Conservation (phyloP, 2,329 filamentous ascomycete species). For the Diplodia mutila region DNA sequence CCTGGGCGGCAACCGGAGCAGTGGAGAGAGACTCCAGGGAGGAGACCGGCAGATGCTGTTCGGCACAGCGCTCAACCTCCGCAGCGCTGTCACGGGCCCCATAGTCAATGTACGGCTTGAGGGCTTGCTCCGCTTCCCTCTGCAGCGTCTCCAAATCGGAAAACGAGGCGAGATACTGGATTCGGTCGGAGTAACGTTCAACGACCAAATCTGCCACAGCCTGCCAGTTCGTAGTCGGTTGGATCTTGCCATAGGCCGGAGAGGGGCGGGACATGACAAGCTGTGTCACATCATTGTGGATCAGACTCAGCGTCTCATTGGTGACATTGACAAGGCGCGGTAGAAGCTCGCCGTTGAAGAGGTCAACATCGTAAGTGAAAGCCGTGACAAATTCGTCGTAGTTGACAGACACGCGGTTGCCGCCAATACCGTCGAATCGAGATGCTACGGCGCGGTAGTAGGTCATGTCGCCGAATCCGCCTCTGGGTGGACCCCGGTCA, state of each 20-base stretch:
- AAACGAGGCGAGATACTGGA: constrained; percentile 45
- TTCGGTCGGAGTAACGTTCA: constrained; percentile 61
- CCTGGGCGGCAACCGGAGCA: constrained; percentile 35
- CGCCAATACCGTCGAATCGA: constrained; percentile 51
- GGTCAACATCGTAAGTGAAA: constrained; percentile 48
- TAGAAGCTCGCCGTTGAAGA: constrained; percentile 44
- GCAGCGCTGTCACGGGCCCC: constrained; percentile 40
- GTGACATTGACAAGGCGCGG: constrained; percentile 46
- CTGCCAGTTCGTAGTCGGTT: constrained; percentile 64
- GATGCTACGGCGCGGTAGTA: constrained; percentile 48
- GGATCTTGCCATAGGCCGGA: constrained; percentile 26
- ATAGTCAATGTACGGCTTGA: constrained; percentile 47
- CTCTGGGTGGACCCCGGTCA: constrained; percentile 12
- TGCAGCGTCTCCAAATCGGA: constrained; percentile 7
- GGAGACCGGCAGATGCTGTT: constrained; percentile 45
- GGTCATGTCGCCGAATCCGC: constrained; percentile 27
- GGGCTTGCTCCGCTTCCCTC: constrained; percentile 25
- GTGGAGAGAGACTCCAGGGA: constrained; percentile 6
- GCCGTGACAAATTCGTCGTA: constrained; percentile 55
- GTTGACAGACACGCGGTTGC: constrained; percentile 49
- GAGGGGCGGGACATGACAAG: constrained; percentile 40
- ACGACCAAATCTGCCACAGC: constrained; percentile 67
- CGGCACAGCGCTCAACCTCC: constrained; percentile 53
- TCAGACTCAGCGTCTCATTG: constrained; percentile 39
- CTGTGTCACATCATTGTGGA: constrained; percentile 50